Evolutionary conservation across 805 yeast species (phyloP), one percentile per base, ranked within the genome.

Genomic region (Starmerella floris): DNA sequence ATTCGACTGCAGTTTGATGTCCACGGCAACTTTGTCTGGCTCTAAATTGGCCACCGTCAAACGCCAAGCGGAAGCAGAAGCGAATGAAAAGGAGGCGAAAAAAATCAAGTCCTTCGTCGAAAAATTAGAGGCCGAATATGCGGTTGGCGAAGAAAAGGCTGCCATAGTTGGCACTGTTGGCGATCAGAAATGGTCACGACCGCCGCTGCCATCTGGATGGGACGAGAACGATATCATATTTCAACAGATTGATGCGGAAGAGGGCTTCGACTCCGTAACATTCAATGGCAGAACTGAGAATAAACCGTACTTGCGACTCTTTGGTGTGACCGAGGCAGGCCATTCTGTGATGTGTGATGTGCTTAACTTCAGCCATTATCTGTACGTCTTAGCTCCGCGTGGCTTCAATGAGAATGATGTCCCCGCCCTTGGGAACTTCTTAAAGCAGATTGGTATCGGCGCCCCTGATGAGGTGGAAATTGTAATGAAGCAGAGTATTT

Each of bases 161-260:
- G 40, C 28, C 3, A 17, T 19, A 9, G 28, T 26, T 15, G 55
- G 54, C 30, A 36, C 40, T 22, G 22, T 33, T 17, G 54, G 46
- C 20, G 67, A 63, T 42, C 69, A 65, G 52, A 46, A 49, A 66
- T 68, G 72, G 46, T 69, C 88, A 49, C 81, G 91, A 0, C 66
- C 70, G 0, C 53, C 75, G 5, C 73, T 79, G 2, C 2, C 52
- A 55, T 1, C 58, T 59, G 1, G 56, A 59, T 31, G 85, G 79
- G 53, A 68, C 81, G 15, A 35, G 36, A 39, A 43, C 6, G 54
- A 39, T 16, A 36, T 51, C 16, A 20, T 37, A 1, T 51, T 54
- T 42, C 97, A 91, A 61, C 98, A 91, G 56, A 66, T 91, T 53
- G 98, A 91, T 60, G 95, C 94, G 1, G 97, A 91, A 55, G 98